Conservation (phyloP, 257 asterid genomes). For the Ajuga chamaepitys region DNA sequence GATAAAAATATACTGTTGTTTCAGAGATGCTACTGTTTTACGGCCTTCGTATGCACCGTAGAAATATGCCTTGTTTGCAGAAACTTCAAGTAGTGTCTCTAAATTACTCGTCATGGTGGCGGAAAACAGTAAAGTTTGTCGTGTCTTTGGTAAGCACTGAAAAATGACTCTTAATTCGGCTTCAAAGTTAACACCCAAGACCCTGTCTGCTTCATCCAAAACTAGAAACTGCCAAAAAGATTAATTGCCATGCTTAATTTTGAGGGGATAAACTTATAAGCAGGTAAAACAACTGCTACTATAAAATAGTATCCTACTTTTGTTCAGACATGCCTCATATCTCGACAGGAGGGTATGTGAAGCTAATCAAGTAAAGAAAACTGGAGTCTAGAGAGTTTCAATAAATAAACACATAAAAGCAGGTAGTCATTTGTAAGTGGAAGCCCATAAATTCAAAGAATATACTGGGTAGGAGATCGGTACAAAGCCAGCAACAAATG, state of each 20-base stretch:
- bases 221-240: slow-evolving; percentile 73
- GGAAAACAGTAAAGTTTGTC: slow-evolving; percentile 89
- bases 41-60: slow-evolving; percentile 85
- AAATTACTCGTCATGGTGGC: slow-evolving; percentile 90
- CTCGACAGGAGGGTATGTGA: neutral
- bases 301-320: neutral
- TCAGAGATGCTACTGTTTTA: slow-evolving; percentile 80
- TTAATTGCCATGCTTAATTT: slow-evolving; percentile 8
- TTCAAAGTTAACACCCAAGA: slow-evolving; percentile 83
- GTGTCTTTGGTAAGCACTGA: slow-evolving; percentile 76
- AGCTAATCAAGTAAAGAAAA: neutral
- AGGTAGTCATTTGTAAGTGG: neutral
- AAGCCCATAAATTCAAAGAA: neutral
- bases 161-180: slow-evolving; percentile 70
- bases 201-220: slow-evolving; percentile 96
- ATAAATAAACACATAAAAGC: too few species aligned
- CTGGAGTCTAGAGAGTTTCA: neutral
- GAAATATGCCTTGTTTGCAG: slow-evolving; percentile 83
- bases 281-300: neutral
- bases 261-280: neutral
- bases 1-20: slow-evolving; percentile 67
- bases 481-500: neutral
- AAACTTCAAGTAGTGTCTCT: slow-evolving; percentile 67
- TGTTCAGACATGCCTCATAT: neutral
- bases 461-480: neutral